These are phyloP conservation scores for Triglochin maritima DNA, from an alignment of 106 monocot species.

Conservation along the genomic window DNA sequence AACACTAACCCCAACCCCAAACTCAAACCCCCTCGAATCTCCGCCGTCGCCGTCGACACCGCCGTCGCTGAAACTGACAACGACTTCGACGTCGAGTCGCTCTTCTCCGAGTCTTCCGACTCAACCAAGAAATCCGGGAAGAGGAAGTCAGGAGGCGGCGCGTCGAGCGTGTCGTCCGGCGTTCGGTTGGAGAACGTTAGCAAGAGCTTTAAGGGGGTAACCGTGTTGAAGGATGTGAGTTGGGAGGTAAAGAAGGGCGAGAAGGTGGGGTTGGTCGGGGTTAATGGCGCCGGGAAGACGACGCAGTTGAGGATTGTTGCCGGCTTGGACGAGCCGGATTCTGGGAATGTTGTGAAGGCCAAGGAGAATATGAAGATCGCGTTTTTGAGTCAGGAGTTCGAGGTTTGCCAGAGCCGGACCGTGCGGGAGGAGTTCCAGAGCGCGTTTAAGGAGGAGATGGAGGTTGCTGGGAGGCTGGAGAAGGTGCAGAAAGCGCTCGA, in stretches of 20 bases:
- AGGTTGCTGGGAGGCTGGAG: slow-evolving; percentile 63
- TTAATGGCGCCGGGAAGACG: slow-evolving; percentile 96
- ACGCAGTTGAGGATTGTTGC: slow-evolving; percentile 91
- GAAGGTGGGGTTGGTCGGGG: slow-evolving; percentile 91
- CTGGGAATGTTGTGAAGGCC: slow-evolving; percentile 64
- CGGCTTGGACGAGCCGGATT: slow-evolving; percentile 79
- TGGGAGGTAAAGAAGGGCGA: slow-evolving; percentile 99
- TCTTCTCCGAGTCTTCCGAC: slow-evolving; percentile 36
- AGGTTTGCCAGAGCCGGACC: slow-evolving; percentile 72
- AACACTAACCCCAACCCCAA: too few species aligned
- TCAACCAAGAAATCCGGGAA: slow-evolving; percentile 15
- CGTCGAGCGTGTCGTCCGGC: slow-evolving; percentile 85
- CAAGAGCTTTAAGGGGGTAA: slow-evolving; percentile 77
- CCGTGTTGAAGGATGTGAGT: slow-evolving; percentile 71
- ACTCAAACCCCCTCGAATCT: slow-evolving; percentile 1
- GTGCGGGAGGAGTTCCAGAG: slow-evolving; percentile 90
- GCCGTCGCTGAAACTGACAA: slow-evolving; percentile 15
- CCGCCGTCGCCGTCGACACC: slow-evolving; percentile 22
- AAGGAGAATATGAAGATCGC: slow-evolving; percentile 94
- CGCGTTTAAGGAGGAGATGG: slow-evolving; percentile 95
- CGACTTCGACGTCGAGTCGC: slow-evolving; percentile 43
- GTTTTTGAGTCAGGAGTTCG: slow-evolving; percentile 92
- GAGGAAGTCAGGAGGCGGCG: slow-evolving; percentile 57
- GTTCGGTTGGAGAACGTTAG: slow-evolving; percentile 67
- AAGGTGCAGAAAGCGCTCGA: slow-evolving; percentile 90